Percentiles rank a stretch among this genome's conserved stretches.
Conservation (phyloP, 345 rosid species). For the Eucalyptus victrix region DNA sequence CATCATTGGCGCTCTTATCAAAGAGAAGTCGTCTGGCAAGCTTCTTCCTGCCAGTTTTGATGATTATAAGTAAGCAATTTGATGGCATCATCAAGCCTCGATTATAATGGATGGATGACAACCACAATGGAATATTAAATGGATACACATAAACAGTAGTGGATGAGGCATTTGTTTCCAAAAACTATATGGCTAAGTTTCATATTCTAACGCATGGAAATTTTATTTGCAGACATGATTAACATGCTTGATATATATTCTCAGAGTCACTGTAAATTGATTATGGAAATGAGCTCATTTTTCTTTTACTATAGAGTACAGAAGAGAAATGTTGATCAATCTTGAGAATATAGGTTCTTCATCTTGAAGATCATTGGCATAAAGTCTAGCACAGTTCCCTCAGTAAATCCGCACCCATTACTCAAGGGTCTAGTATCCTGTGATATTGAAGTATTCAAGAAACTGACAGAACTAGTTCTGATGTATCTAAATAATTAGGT, state of each 20-base stretch:
- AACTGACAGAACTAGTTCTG: background rate
- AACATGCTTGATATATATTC: background rate
- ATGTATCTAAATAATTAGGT: background rate
- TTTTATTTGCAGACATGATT: background rate
- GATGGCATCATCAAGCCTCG: background rate
- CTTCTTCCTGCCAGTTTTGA: slow-evolving; percentile 36
- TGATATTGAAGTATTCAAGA: background rate
- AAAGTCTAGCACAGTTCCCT: background rate
- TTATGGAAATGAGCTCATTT: background rate
- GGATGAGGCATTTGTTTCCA: background rate
- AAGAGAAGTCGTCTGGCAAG: slow-evolving; percentile 44
- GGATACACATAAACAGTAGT: background rate
- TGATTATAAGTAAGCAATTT: background rate
- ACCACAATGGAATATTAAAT: background rate
- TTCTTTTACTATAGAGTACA: background rate
- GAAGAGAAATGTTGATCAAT: background rate
- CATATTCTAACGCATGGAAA: background rate
- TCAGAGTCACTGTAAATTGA: background rate
- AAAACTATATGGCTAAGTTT: background rate
- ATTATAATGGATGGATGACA: background rate
- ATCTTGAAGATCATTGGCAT: background rate
- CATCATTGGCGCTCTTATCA: slow-evolving; percentile 50
- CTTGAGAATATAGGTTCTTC: background rate
- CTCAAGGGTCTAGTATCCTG: background rate
- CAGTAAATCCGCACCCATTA: background rate